Conservation (phyloP, 2,329 filamentous ascomycete genomes). For the Sordariomycetes sp. region DNA sequence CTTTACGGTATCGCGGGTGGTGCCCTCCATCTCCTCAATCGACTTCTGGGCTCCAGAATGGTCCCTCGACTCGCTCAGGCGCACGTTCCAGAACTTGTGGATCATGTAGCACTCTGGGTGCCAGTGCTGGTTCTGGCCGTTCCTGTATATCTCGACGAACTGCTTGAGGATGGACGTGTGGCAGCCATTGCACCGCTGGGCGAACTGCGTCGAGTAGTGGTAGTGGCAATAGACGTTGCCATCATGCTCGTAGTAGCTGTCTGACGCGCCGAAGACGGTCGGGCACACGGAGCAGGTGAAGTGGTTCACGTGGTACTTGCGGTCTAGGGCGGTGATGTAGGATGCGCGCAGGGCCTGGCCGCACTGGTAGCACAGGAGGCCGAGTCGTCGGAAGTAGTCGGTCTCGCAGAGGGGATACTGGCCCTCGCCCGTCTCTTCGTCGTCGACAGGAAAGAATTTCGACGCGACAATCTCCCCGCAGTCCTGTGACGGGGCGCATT, state of each 20-base stretch:
- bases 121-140: constrained; percentile 98
- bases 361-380: constrained; percentile 83
- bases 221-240: constrained; percentile 96
- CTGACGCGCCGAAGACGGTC: constrained; percentile 94
- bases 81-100: constrained; percentile 99
- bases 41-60: constrained; percentile 24
- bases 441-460: constrained; percentile 96
- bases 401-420: constrained; percentile 97
- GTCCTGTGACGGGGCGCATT: constrained; percentile 45
- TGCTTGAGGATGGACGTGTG: constrained; percentile 96
- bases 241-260: constrained; percentile 98
- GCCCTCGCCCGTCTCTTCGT: constrained; percentile 60
- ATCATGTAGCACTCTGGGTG: constrained; percentile 99
- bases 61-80: constrained; percentile 53
- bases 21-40: constrained; percentile 32
- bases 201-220: constrained; percentile 96
- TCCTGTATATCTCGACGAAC: constrained; percentile 97
- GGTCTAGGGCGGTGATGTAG: constrained; percentile 94
- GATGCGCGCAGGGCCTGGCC: constrained; percentile 87
- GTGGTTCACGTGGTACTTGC: constrained; percentile 98
- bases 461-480: constrained; percentile 95
- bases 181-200: constrained; percentile 90
- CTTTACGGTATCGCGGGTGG: constrained; percentile 63
- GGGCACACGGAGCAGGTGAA: constrained; percentile 96
- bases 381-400: constrained; percentile 89